phyloP scores from a whole-genome alignment of 2,329 filamentous ascomycete genomes.

The Epichloe gansuensis region DNA sequence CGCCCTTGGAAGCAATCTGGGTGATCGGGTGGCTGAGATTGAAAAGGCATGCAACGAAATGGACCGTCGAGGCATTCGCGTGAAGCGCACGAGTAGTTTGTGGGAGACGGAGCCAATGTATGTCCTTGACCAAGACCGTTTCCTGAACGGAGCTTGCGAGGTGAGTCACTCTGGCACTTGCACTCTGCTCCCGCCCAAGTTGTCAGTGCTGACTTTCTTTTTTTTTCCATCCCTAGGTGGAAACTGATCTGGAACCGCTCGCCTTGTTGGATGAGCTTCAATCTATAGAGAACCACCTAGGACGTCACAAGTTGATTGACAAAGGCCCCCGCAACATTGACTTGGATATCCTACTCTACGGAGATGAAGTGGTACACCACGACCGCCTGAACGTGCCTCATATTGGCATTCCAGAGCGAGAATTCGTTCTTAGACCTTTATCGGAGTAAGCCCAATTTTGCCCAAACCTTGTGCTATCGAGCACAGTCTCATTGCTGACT shows the following conservation, averaged over 20 bases:
- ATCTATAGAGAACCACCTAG: conserved; percentile 66
- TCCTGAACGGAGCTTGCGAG: conserved; percentile 88
- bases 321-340: conserved; percentile 95
- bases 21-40: conserved; percentile 73
- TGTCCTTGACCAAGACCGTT: conserved; percentile 73
- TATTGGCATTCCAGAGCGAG: conserved; percentile 70
- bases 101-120: conserved; percentile 99
- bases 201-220: background rate
- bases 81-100: conserved; percentile 71
- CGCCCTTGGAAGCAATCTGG: conserved; percentile 85
- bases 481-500: background rate
- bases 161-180: conserved; percentile 28
- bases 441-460: conserved; percentile 46
- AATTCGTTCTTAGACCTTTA: conserved; percentile 84
- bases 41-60: conserved; percentile 72
- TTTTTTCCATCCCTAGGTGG: conserved; percentile 42
- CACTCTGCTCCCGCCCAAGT: background rate
- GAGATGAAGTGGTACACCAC: conserved; percentile 49
- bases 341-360: conserved; percentile 81
- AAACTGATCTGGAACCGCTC: conserved; percentile 63
- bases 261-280: conserved; percentile 71
- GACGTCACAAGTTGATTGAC: conserved; percentile 71
- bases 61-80: conserved; percentile 55
- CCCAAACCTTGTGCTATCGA: background rate
- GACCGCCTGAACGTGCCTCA: conserved; percentile 77